A percentile compares a stretch with the other conserved stretches of the same genome.
Evolutionary conservation across 2,329 filamentous ascomycete species (phyloP).

Genomic region (Eutypa lata): DNA sequence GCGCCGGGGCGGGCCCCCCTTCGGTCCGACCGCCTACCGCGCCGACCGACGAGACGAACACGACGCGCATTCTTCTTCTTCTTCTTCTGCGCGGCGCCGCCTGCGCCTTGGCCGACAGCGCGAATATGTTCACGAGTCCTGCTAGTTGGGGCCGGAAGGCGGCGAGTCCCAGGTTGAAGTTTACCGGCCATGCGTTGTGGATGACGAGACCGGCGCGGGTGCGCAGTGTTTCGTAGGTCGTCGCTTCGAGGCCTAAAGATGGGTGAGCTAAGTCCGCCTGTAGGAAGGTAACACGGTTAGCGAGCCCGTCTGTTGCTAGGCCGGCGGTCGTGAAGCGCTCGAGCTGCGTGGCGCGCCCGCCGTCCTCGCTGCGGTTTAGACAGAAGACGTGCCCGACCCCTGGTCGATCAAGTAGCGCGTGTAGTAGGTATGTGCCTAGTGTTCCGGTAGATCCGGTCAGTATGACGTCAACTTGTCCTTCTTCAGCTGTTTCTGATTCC

Average conservation of each 20-base stretch:
- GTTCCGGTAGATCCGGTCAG: slow-evolving; percentile 26
- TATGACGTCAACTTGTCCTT: slow-evolving; percentile 11
- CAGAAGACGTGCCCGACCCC: slow-evolving; percentile 23
- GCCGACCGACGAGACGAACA: slow-evolving; percentile 21
- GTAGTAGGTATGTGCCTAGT: slow-evolving; percentile 19
- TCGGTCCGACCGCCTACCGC: slow-evolving; percentile 7
- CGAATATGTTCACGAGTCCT: slow-evolving; percentile 17
- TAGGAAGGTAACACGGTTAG: slow-evolving; percentile 19
- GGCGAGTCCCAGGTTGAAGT: slow-evolving; percentile 18
- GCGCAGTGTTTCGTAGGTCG: slow-evolving; percentile 10
- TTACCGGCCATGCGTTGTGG: slow-evolving; percentile 22
- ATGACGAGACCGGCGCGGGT: slow-evolving; percentile 14
- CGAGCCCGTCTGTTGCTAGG: slow-evolving; percentile 1
- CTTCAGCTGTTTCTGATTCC: background rate
- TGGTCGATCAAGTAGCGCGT: slow-evolving; percentile 10
- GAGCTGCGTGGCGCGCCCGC: slow-evolving; percentile 7
- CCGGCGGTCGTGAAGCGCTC: slow-evolving; percentile 5
- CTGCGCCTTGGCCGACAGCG: slow-evolving; percentile 12
- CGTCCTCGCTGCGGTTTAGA: slow-evolving; percentile 21
- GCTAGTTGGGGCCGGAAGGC: slow-evolving; percentile 19
- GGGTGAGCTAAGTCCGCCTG: slow-evolving; percentile 15
- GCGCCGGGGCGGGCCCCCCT: slow-evolving; percentile 4
- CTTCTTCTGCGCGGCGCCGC: slow-evolving; percentile 1
- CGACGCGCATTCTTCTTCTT: slow-evolving; percentile 2
- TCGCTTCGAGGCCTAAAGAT: slow-evolving; percentile 11